Evolutionary conservation across 352 stramenopile species (phyloP), one percentile per base, ranked within the genome.

Genomic region (Globisporangium megalacanthum): DNA sequence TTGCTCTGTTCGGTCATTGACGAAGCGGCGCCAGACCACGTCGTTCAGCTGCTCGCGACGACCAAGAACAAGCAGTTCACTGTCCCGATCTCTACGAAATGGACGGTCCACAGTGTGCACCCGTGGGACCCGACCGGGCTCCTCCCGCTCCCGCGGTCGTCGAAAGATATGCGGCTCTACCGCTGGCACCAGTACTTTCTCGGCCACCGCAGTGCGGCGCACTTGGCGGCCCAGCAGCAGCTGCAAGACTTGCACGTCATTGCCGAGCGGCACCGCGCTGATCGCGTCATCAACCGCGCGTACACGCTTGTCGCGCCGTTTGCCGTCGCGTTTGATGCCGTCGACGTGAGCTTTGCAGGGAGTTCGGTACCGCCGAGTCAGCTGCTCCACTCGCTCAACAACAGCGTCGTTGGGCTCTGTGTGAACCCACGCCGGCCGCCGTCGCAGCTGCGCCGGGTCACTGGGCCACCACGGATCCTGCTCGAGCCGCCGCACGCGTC

Each of bases 11-110:
- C 79, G 20, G 78, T 98, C 41, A 91, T 98, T 36, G 66, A 92
- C 35, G 73, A 83, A 49, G 71, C 89, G 3, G 66, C 72, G 45
- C 94, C 94, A 14, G 73, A 90, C 6, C 89, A 98, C 73, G 82
- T 99, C 58, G 83, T 98, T 39, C 94, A 99, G 74, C 79, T 99
- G 47, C 47, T 97, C 13, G 93, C 92, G 29, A 83, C 79, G 29
- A 96, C 86, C 39, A 91, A 91, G 61, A 92, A 79, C 69, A 93
- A 95, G 58, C 80, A 89, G 56, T 95, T 95, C 51, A 70, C 86
- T 33, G 73, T 95, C 31, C 82, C 86, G 2, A 77, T 70, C 0
- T 57, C 48, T 1, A 68, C 69, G 17, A 61, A 54, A 14, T 93
- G 83, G 83, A 53, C 47, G 3, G 61, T 93, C 42, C 75, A 89